A percentile compares a stretch with the other conserved stretches of the same genome.
Evolutionary conservation across 2,329 filamentous ascomycete genomes (phyloP).

Genomic region (Fusarium ambrosium): DNA sequence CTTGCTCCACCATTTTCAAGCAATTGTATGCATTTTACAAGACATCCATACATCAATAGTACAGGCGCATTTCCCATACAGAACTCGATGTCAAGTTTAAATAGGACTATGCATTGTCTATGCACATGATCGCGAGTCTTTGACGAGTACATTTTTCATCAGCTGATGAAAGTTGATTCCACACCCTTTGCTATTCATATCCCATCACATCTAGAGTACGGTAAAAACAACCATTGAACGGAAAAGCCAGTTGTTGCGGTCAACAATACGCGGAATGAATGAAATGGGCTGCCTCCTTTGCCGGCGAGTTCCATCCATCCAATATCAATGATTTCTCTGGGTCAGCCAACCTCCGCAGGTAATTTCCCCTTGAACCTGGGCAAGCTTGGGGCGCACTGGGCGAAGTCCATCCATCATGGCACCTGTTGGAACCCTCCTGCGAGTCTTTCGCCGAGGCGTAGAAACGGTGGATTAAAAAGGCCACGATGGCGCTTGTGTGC

Average conservation of each 20-base stretch:
- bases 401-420: neutral
- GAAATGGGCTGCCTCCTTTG: slow-evolving; percentile 11
- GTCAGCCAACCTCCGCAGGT: slow-evolving; percentile 24
- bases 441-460: neutral
- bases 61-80: neutral
- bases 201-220: neutral
- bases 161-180: neutral
- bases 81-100: neutral
- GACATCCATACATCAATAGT: neutral
- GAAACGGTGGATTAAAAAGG: neutral
- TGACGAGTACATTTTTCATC: neutral
- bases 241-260: neutral
- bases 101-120: neutral
- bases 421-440: neutral
- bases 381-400: neutral
- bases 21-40: neutral
- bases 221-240: neutral
- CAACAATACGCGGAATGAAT: neutral
- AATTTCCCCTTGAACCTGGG: slow-evolving; percentile 33
- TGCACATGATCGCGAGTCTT: neutral
- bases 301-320: slow-evolving; percentile 1
- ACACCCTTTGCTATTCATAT: neutral
- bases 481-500: neutral
- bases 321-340: slow-evolving; percentile 4
- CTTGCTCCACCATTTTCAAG: neutral